Evolutionary conservation across 75 land plant genomes (phyloP), one percentile per base, ranked within the genome.

Genomic region (Selaginella moellendorffii): DNA sequence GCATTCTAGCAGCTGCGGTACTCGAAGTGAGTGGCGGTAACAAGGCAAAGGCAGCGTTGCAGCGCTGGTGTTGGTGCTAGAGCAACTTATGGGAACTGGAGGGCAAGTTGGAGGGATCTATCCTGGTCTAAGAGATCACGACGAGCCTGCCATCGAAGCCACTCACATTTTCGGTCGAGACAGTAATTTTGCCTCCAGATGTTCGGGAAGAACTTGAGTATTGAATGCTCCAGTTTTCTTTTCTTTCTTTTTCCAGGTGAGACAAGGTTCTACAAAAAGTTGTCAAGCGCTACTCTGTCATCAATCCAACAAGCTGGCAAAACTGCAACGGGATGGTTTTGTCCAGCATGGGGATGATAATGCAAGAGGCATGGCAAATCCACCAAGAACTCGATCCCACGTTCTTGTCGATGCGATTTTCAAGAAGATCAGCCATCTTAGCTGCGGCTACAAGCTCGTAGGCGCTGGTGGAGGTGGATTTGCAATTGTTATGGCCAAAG

Each of bases 381-480:
- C 95, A 93, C 72, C 98, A 93, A 60, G 98, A 93, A 67, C 77
- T 93, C 2, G 98, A 93, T 62, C 98, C 98, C 88, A 88, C 54
- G 59, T 54, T 23, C 77, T 81, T 74, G 98, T 93, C 20, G 98
- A 93, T 66, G 69, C 30, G 21, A 69, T 93, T 1, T 93, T 93
- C 66, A n/a, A 69, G 53, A 19, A 75, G 69, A 82, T 82, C 9
- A 69, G 70, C 1, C 77, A 67, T 1, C 83, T 73, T 51, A 83
- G 90, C 62, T 78, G 80, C 62, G 98, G 98, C 0, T 90, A 93
- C 62, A 93, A 93, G 78, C 90, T 93, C 21, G 90, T 93, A 1
- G 98, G 98, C 20, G 98, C 98, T 31, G 98, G 98, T 46, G 98
- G 98, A 51, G 98, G 98, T 42, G 98, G 98, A 17, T 93, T 93